Evolutionary conservation across 202 grass and related monocot species (phyloP), one percentile per base, ranked within the genome.

Genomic region (Setaria viridis): DNA sequence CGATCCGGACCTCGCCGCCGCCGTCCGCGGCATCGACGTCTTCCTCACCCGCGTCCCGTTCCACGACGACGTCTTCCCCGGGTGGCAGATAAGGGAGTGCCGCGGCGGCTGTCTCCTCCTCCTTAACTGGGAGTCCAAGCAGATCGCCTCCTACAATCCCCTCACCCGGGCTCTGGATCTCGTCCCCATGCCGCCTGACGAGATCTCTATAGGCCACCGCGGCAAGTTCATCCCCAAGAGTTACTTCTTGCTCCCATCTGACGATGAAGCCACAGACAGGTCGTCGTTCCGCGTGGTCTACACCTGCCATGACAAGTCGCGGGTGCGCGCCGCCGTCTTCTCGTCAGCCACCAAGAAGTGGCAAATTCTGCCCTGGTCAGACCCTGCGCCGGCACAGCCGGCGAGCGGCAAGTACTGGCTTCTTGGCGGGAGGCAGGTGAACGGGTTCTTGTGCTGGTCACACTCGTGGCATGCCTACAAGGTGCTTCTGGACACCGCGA

Each of bases 101-200:
- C 25, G 58, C 29, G 55, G 42, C 16, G 68, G 68, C 25, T n/a
- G 45, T 29, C 55, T 82, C 43, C 35, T 73, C 68, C 80, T 82
- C 53, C 0, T 2, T 6, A 82, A 37, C 55, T 3, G 55, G 53
- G 7, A 0, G 29, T 35, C 54, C 3, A 2, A 21, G 0, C 69
- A 63, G 68, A 9, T 62, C 10, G 68, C 55, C 1, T 16, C 2
- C 80, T 83, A 73, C 68, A 39, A 35, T 55, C 68, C 77, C 55
- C 7, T 83, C 81, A 64, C 19, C 0, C 30, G 34, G 12, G 56
- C 70, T 0, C 12, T 83, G 42, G 7, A 49, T 37, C 51, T 73
- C 17, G 7, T 83, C 17, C 69, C 80, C 42, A 0, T 0, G 7
- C 3, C 43, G 29, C 42, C 35, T 0, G 20, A 11, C 1, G 2